These are phyloP conservation scores for Tritrichomonas foetus DNA, from an alignment of 208 protist genomes.

Conservation along the genomic window DNA sequence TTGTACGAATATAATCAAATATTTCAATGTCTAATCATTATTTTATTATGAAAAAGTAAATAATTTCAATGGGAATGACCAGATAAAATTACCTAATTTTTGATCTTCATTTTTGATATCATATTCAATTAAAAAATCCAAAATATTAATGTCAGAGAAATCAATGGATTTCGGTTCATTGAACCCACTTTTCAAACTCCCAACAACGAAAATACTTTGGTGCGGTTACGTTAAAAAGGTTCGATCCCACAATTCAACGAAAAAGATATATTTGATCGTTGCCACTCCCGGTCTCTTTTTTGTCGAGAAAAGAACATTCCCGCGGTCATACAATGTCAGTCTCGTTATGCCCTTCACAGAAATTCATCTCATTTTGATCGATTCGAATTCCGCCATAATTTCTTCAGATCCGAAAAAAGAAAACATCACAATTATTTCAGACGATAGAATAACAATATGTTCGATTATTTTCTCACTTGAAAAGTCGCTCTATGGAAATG, in stretches of 20 bases:
- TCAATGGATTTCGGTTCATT: no score
- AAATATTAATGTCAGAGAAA: no score
- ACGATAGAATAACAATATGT: neutral
- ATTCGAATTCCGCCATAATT: neutral
- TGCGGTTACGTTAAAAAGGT: neutral
- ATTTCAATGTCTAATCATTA: no score
- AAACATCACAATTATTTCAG: neutral
- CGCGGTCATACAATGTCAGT: neutral
- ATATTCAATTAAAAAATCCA: no score
- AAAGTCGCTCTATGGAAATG: neutral
- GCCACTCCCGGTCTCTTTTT: neutral
- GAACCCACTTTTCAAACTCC: neutral
- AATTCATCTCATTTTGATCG: neutral
- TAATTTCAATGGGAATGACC: no score
- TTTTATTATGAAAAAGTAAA: no score
- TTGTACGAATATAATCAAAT: no score
- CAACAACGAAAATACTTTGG: neutral
- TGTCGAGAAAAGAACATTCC: neutral
- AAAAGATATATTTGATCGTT: neutral
- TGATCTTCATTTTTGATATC: no score
- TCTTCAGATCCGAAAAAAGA: neutral
- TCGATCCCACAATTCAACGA: neutral
- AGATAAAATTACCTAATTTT: no score
- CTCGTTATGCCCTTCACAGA: neutral
- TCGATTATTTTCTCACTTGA: neutral